Evolutionary conservation across 2,329 filamentous ascomycete species (phyloP), one percentile per base, ranked within the genome.

Genomic region (Microsporum canis): DNA sequence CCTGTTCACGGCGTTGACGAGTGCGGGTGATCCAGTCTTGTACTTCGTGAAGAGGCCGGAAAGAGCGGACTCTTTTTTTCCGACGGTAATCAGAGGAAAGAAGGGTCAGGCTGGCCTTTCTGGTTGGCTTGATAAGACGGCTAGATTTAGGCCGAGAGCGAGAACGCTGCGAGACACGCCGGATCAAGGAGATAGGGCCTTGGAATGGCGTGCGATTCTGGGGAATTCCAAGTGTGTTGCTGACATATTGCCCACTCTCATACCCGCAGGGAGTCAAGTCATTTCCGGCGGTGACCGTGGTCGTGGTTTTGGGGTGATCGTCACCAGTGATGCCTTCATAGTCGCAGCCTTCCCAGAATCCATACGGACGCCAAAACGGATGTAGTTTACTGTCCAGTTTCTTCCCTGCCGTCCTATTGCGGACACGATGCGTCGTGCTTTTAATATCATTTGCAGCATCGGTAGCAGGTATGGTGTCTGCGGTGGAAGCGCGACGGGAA

Each of bases 361-460:
- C 79, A 41, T 80, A 79, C 1, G 84, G 84, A 27, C 80, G 78
- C 84, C 84, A 86, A 68, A 85, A 83, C 1, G 84, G 82, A 65
- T 84, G 79, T 4, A 84, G 70, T 45, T 76, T 77, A 49, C 75
- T 75, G 60, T 82, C 77, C 55, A 76, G 71, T 27, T 77, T 72
- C 58, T 75, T 72, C 39, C 73, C 75, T 2, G 74, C 71, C 65
- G 74, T 76, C 60, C 72, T 70, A 61, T 78, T 77, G 63, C 70
- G 73, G 7, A 75, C 73, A 23, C 41, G 71, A 71, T 60, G 73
- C 71, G 31, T 75, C 73, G 27, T 53, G n/a, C 27, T 33, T 34
- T 3, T 14, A 34, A 53, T 53, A 53, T 33, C 38, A 8, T 47
- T 43, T 7, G 56, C 38, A n/a, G 49, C 49, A 33, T 23, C 27